These are phyloP conservation scores for Pseudocercospora fuligena DNA, from an alignment of 2,329 filamentous ascomycete genomes.

Conservation along the genomic window DNA sequence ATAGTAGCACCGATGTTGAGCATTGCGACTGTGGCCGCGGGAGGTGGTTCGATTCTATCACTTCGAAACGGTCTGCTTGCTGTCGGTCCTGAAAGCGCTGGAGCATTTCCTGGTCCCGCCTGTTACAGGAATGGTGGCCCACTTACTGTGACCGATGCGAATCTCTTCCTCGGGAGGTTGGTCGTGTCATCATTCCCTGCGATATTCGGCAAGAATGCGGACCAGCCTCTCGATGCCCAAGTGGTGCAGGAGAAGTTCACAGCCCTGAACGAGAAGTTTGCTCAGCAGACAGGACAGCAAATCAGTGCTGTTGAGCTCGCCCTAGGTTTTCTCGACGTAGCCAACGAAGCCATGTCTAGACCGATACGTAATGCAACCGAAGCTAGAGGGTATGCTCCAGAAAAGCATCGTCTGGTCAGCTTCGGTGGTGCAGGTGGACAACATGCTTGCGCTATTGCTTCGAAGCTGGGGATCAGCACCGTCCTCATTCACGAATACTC, in stretches of 20 bases:
- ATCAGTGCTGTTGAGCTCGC: conserved; percentile 76
- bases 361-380: conserved; percentile 87
- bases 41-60: conserved; percentile 52
- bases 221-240: conserved; percentile 34
- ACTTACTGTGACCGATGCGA: conserved; percentile 44
- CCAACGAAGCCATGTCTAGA: conserved; percentile 84
- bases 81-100: conserved; percentile 32
- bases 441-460: conserved; percentile 82
- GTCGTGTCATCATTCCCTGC: conserved; percentile 40
- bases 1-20: conserved; percentile 42
- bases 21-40: conserved; percentile 48
- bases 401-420: conserved; percentile 80
- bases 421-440: conserved; percentile 90
- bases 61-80: conserved; percentile 30
- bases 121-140: conserved; percentile 44
- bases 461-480: conserved; percentile 77
- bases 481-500: conserved; percentile 84
- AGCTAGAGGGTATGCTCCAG: conserved; percentile 84
- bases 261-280: conserved; percentile 26
- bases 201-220: conserved; percentile 41
- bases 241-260: conserved; percentile 25
- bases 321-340: conserved; percentile 81
- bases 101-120: conserved; percentile 41
- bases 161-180: conserved; percentile 41
- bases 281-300: conserved; percentile 50